Conservation (phyloP, 176 grass and related monocot species). For the Phoenix roebelenii region DNA sequence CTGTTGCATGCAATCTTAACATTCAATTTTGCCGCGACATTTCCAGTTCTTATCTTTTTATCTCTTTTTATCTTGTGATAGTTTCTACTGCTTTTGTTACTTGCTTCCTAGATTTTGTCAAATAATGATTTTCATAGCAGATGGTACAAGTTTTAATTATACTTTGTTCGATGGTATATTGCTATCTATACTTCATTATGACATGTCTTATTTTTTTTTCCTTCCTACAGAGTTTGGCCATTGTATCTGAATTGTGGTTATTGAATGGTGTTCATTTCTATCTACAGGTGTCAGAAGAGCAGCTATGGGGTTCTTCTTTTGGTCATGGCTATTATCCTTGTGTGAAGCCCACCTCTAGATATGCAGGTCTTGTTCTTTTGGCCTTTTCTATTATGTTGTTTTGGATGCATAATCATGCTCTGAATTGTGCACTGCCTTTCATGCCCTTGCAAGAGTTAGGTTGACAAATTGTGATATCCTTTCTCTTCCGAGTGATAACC, state of each 20-base stretch:
- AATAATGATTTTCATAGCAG: no score
- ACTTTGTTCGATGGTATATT: no score
- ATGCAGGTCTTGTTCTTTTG: constrained; percentile 44
- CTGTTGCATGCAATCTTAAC: no score
- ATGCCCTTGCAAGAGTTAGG: neutral
- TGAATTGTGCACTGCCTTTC: neutral
- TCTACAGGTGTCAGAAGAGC: constrained; percentile 38
- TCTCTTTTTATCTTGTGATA: no score
- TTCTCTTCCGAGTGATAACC: neutral
- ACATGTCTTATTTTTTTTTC: neutral
- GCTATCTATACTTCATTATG: no score
- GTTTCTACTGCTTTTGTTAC: no score
- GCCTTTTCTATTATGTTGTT: neutral
- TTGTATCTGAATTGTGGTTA: neutral
- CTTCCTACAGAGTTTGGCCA: neutral
- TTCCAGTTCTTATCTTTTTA: no score
- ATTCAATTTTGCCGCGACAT: no score
- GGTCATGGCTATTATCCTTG: constrained; percentile 62
- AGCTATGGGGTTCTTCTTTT: constrained; percentile 56
- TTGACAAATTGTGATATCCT: neutral
- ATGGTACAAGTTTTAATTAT: no score
- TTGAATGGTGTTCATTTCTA: neutral
- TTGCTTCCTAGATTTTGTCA: no score
- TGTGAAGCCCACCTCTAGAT: constrained; percentile 60
- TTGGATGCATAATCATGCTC: constrained; percentile 3